These are phyloP conservation scores for Cutaneotrichosporon arboriforme DNA, from an alignment of 1,284 basidiomycete genomes.

Conservation along the genomic window DNA sequence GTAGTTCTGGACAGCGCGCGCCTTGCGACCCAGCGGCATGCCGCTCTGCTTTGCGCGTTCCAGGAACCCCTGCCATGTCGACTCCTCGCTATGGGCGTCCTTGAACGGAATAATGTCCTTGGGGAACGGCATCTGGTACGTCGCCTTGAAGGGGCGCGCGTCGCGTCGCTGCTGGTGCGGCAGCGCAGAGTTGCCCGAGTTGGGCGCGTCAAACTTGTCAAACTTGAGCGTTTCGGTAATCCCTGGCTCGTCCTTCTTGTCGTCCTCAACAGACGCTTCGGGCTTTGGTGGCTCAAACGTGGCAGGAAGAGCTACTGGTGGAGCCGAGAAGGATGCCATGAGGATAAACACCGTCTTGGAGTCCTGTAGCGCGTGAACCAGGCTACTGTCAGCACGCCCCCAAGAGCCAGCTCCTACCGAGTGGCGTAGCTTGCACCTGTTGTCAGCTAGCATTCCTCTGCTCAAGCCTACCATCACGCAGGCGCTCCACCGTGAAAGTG, in stretches of 20 bases:
- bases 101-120: slow-evolving; percentile 56
- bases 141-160: slow-evolving; percentile 14
- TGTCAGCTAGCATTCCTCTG: not conserved
- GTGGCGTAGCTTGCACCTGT: slow-evolving; percentile 27
- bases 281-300: not conserved
- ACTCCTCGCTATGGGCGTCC: slow-evolving; percentile 58
- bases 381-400: slow-evolving; percentile 53
- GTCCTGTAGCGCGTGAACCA: slow-evolving; percentile 70
- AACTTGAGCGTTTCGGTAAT: slow-evolving; percentile 18
- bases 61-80: slow-evolving; percentile 48
- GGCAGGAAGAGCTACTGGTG: slow-evolving; percentile 42
- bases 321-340: slow-evolving; percentile 76
- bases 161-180: slow-evolving; percentile 3
- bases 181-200: not conserved
- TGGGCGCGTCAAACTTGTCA: slow-evolving; percentile 5
- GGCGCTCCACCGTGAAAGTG: slow-evolving; percentile 75
- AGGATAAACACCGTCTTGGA: slow-evolving; percentile 74
- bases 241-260: slow-evolving; percentile 14
- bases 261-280: not conserved
- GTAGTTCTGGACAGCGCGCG: slow-evolving; percentile 42
- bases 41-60: slow-evolving; percentile 15
- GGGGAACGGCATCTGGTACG: slow-evolving; percentile 35
- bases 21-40: slow-evolving; percentile 18
- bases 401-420: slow-evolving; percentile 2
- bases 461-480: slow-evolving; percentile 57